These are phyloP conservation scores for Populus trichocarpa DNA, from an alignment of 441 rosid species.

Conservation along the genomic window DNA sequence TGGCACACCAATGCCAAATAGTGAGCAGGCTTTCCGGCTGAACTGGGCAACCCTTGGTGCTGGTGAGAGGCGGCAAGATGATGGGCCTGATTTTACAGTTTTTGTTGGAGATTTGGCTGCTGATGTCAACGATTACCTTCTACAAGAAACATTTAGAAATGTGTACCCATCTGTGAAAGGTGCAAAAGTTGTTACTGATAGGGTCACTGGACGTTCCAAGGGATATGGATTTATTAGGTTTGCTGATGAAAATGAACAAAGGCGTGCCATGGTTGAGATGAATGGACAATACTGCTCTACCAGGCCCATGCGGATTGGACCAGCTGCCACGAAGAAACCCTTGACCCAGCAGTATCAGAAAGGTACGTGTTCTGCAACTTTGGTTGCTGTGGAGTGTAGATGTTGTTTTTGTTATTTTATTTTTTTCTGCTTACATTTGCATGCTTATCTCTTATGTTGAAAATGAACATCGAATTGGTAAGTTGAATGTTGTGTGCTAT, in stretches of 20 bases:
- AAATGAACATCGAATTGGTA: slow-evolving; percentile 11
- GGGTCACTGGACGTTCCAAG: slow-evolving; percentile 76
- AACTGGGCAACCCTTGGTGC: slow-evolving; percentile 94
- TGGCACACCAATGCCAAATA: slow-evolving; percentile 66
- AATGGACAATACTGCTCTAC: slow-evolving; percentile 79
- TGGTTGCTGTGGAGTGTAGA: background rate
- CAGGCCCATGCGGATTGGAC: slow-evolving; percentile 91
- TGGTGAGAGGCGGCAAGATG: slow-evolving; percentile 83
- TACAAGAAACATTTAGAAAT: slow-evolving; percentile 68
- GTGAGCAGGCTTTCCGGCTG: slow-evolving; percentile 70
- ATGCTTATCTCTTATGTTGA: slow-evolving; percentile 8
- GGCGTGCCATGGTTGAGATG: slow-evolving; percentile 89
- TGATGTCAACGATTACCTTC: slow-evolving; percentile 70
- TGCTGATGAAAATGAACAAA: slow-evolving; percentile 72
- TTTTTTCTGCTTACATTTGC: background rate
- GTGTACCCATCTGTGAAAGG: slow-evolving; percentile 72
- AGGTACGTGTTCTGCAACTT: slow-evolving; percentile 37
- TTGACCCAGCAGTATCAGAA: slow-evolving; percentile 53
- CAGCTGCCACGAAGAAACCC: slow-evolving; percentile 85
- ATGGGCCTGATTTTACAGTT: slow-evolving; percentile 75
- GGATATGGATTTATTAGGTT: too few species aligned
- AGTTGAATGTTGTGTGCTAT: slow-evolving; percentile 20
- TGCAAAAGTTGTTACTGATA: slow-evolving; percentile 88
- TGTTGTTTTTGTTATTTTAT: slow-evolving; percentile 10
- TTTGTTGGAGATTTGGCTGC: slow-evolving; percentile 94